These are phyloP conservation scores for Aureobasidium sp. DNA, from an alignment of 2,329 filamentous ascomycete genomes.

Conservation along the genomic window DNA sequence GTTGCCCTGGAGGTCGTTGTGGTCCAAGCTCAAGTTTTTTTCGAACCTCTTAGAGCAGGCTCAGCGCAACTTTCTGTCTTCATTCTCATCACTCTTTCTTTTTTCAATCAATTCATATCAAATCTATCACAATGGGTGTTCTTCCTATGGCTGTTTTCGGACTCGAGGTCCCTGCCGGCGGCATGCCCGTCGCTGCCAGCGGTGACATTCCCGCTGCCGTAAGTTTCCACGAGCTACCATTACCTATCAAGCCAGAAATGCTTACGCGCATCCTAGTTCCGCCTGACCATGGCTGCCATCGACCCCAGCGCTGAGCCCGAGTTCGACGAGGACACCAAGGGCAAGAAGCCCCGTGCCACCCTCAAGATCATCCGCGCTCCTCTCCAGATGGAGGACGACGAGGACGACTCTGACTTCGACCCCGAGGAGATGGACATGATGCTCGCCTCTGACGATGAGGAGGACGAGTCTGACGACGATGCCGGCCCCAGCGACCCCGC, in stretches of 20 bases:
- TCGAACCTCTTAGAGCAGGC: not conserved
- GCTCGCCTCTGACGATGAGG: slow-evolving; percentile 60
- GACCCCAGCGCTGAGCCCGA: slow-evolving; percentile 68
- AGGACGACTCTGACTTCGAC: slow-evolving; percentile 56
- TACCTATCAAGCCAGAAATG: not conserved
- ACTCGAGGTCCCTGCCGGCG: slow-evolving; percentile 80
- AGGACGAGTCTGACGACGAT: slow-evolving; percentile 53
- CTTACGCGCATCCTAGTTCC: slow-evolving; percentile 57
- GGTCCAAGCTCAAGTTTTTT: not conserved
- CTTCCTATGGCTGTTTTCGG: slow-evolving; percentile 73
- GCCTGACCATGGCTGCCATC: slow-evolving; percentile 97
- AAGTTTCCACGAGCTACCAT: slow-evolving; percentile 37
- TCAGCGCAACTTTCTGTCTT: not conserved
- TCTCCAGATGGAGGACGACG: slow-evolving; percentile 51
- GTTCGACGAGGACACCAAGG: slow-evolving; percentile 32
- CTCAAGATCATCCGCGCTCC: slow-evolving; percentile 81
- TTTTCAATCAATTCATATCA: slow-evolving; percentile 11
- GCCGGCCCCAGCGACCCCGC: slow-evolving; percentile 85
- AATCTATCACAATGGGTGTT: slow-evolving; percentile 19
- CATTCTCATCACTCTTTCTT: slow-evolving; percentile 12
- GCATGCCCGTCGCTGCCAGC: slow-evolving; percentile 71
- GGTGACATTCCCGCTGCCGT: slow-evolving; percentile 78
- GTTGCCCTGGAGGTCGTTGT: not conserved
- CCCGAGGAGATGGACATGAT: slow-evolving; percentile 55
- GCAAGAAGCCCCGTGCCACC: slow-evolving; percentile 65